Base-by-base conservation (phyloP, 2,329 filamentous ascomycete genomes). In the Hymenoscyphus occultus region DNA sequence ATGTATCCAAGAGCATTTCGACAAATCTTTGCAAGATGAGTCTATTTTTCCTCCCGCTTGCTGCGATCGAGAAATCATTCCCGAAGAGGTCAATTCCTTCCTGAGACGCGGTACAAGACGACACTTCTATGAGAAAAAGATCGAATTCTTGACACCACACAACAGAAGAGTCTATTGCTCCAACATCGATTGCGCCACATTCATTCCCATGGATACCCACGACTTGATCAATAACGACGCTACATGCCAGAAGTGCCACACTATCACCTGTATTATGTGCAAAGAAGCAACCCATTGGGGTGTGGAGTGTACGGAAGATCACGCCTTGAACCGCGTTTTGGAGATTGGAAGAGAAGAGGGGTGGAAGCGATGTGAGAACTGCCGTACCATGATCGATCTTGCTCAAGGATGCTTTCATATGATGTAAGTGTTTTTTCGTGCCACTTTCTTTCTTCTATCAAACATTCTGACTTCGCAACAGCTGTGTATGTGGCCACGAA, bases 371-470 rank as follows among this genome's bases (percentile, higher is more conserved):
- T 88, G 85, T 65, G 72, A 71, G 3, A 64, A 67, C 0, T 88
- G 85, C 68, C 69, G 67, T 1, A 65, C 76, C 0, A 40, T 87
- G 13, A 77, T 88, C 0, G 83, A 86, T 72, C 73, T 85, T 0
- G 39, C 71, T 0, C n/a, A 42, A 0, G 85, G 85, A 1, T 87
- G 85, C 65, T 77, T 83, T 60, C 85, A 87, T 61, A 87, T 87
- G 3, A 83, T 67, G 84, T 87, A 68, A 71, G 82, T 80, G 19
- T n/a, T 48, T 4, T 4, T 35, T 1, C 35, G 9, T 48, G 16
- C 45, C 2, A 13, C 12, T 6, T 31, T 57, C n/a, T 3, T 31
- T 1, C 12, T 59, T 12, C 45, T 7, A 48, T 7, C 3, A 16
- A 28, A 45, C 13, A 35, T 48, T 60, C 39, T 59, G 31, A 22